Conservation (phyloP, 495 filamentous ascomycete genomes). For the Amniculicola lignicola region DNA sequence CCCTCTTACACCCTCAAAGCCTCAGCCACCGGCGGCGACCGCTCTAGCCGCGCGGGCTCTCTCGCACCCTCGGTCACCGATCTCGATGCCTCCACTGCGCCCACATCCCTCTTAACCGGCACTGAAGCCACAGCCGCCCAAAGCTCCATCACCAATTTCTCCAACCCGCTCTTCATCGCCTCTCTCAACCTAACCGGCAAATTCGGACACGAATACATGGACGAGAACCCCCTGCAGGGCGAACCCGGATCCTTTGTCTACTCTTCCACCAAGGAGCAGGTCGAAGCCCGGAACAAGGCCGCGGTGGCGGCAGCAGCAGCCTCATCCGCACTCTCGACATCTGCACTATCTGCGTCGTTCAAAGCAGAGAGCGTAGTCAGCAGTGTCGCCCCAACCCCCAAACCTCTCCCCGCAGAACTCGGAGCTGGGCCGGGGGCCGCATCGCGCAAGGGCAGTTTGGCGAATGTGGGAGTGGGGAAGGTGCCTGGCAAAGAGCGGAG, state of each 20-base stretch:
- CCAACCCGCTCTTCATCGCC: constrained; percentile 31
- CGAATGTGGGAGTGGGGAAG: constrained; percentile 24
- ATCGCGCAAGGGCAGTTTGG: constrained; percentile 13
- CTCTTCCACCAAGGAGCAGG: constrained; percentile 52
- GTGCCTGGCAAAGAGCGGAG: constrained; percentile 53
- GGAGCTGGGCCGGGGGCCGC: constrained; percentile 13
- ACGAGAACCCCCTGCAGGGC: constrained; percentile 84
- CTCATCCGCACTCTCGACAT: background rate
- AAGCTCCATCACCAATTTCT: constrained; percentile 34
- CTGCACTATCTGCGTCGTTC: background rate
- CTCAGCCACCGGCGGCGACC: background rate
- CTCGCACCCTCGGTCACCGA: background rate
- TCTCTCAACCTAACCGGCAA: constrained; percentile 28
- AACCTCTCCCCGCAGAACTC: constrained; percentile 6
- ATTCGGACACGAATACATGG: constrained; percentile 67
- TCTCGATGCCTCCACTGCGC: background rate
- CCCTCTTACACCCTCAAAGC: constrained; percentile 38
- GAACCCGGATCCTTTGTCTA: constrained; percentile 84
- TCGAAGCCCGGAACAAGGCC: constrained; percentile 39
- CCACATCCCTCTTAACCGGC: background rate
- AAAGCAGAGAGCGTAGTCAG: constrained; percentile 7
- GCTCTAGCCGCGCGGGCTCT: constrained; percentile 6
- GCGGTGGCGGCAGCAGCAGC: constrained; percentile 18
- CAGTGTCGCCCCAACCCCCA: constrained; percentile 29
- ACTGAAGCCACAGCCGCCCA: background rate